Evolutionary conservation across 805 yeast genomes (phyloP), one percentile per base, ranked within the genome.

Genomic region (Nakazawaea peltata): DNA sequence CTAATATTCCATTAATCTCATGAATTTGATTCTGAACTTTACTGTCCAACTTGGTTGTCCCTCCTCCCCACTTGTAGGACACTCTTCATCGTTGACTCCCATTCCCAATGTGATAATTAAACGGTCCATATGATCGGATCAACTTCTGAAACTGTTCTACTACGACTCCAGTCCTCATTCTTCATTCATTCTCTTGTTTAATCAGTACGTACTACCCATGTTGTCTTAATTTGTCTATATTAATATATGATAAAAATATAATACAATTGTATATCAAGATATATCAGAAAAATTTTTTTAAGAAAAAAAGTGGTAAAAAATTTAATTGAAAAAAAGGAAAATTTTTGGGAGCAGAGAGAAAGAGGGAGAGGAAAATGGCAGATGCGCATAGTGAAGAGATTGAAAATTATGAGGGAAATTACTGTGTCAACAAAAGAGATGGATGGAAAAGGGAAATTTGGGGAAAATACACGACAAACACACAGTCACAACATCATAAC

Each of bases 121-220:
- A n/a, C n/a, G n/a, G n/a, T n/a, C n/a, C n/a, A n/a, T n/a, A n/a
- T n/a, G n/a, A n/a, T n/a, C n/a, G n/a, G n/a, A n/a, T n/a, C n/a
- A n/a, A n/a, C n/a, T n/a, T n/a, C n/a, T n/a, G n/a, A n/a, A n/a
- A n/a, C n/a, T n/a, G n/a, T n/a, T 11, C 24, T 22, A 11, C 8
- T 22, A 22, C 11, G 24, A 22, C 24, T 22, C 11, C 11, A 22
- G 11, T 22, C 8, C 24, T 22, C 24, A 9, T 8, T 22, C 11
- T 11, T 25, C 28, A 8, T n/a, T 25, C 6, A 8, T 13, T 26
- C 15, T 33, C 21, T 26, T 19, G 14, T 27, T 29, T 28, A 26
- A 28, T 28, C 14, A 21, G 25, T 71, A 77, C 85, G 68, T 77
- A 77, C 85, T 77, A 74, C 82, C 68, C 85, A 77, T 77, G 67